Base-by-base conservation (phyloP, 345 rosid species). In the Hibiscus tridactylites region DNA sequence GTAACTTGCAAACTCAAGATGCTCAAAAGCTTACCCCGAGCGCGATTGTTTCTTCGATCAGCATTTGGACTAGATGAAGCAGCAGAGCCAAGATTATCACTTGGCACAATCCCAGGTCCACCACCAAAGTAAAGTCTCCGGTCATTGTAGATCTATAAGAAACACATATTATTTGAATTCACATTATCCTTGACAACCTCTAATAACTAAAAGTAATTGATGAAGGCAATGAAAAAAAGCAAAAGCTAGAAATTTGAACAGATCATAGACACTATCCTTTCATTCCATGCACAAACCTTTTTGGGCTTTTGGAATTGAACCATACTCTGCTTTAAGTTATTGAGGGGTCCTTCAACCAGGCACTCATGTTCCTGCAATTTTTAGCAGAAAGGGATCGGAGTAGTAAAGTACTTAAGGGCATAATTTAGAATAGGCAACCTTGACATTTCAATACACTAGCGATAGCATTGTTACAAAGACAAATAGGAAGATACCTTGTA, bases 251-350 rank as follows among this genome's bases (percentile, higher is more conserved):
- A 64, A 8, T 70, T 61, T 21, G 24, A 9, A 71, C 29, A 31
- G 58, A 61, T 66, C 66, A 66, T 42, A 54, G 44, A 58, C 15
- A 31, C 57, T 21, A 16, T 62, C 29, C 31, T 21, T 60, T 49
- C 59, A 39, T 57, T 44, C 21, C 35, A 47, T 37, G 3, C 65
- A 37, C 79, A 66, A 46, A 95, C 99, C 96, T 92, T 92, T 83
- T 94, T 92, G 70, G 99, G 99, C 84, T 91, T 92, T 77, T 92
- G 99, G 82, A 96, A 96, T 68, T 96, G 99, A 62, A 96, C 90
- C 98, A 92, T 96, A 80, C 99, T 96, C 85, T 92, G 99, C 87
- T 96, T 96, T 79, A 96, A 81, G 81, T 96, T 96, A 84, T 88
- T 96, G 69, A 96, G 85, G 80, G 99, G 99, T 49, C 98, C 99